A percentile compares a stretch with the other conserved stretches of the same genome.
Evolutionary conservation across 106 monocot species (phyloP).

Genomic region (Dendrobium catenatum): DNA sequence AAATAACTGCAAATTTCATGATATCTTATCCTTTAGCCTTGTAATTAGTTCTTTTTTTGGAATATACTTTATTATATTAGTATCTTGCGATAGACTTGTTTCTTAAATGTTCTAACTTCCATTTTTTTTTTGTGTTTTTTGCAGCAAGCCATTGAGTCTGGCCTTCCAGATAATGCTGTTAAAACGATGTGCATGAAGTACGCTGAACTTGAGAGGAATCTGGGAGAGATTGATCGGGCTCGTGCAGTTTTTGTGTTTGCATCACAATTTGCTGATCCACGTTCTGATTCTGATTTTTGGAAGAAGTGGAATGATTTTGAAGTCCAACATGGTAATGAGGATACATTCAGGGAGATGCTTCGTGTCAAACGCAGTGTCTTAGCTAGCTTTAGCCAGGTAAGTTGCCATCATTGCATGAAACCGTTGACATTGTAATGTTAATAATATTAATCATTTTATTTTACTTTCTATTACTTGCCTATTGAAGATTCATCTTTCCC

Average conservation of each 20-base stretch:
- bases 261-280: conserved; percentile 86
- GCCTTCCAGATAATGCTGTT: conserved; percentile 75
- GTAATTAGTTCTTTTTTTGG: neutral
- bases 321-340: conserved; percentile 93
- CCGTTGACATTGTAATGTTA: neutral
- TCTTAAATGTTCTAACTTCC: neutral
- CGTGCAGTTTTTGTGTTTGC: conserved; percentile 77
- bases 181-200: conserved; percentile 90
- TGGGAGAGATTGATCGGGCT: conserved; percentile 94
- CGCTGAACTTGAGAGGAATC: conserved; percentile 88
- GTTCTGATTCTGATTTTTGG: conserved; percentile 77
- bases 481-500: neutral
- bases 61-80: conserved; percentile 1
- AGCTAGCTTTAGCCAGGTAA: conserved; percentile 92
- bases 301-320: conserved; percentile 96
- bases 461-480: neutral
- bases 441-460: neutral
- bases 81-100: neutral
- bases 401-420: neutral
- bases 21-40: neutral
- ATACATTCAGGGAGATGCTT: conserved; percentile 97
- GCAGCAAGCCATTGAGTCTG: conserved; percentile 98
- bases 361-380: conserved; percentile 79
- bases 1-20: neutral
- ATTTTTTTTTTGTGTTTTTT: conserved; percentile 8